Evolutionary conservation across 805 yeast genomes (phyloP).

Genomic region (Candida insectalens): DNA sequence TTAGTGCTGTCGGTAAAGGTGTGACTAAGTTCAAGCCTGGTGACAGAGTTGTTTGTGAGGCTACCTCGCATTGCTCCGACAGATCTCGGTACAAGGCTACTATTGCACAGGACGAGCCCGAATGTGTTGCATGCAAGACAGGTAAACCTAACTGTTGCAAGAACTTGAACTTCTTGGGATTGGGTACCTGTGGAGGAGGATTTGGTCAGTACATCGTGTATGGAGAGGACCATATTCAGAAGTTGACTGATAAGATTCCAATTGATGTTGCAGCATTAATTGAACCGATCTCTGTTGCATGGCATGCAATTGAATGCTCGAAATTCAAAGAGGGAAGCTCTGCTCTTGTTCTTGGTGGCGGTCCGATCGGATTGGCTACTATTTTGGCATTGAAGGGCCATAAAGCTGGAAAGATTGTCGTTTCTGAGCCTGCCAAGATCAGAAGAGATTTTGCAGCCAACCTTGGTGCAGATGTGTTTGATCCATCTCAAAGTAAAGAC

Average conservation of each 20-base stretch:
- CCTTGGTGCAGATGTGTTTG: slow-evolving; percentile 38
- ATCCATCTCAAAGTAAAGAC: slow-evolving; percentile 35
- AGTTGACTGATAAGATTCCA: slow-evolving; percentile 22
- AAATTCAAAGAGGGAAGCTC: slow-evolving; percentile 31
- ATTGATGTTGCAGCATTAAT: slow-evolving; percentile 36
- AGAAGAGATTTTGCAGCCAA: slow-evolving; percentile 50
- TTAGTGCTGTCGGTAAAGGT: slow-evolving; percentile 31
- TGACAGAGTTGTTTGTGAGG: slow-evolving; percentile 55
- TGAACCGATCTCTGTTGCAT: slow-evolving; percentile 51
- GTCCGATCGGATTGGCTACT: slow-evolving; percentile 55
- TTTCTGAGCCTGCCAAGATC: slow-evolving; percentile 50
- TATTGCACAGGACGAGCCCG: slow-evolving; percentile 16
- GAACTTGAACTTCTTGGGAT: slow-evolving; percentile 34
- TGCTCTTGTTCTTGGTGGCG: slow-evolving; percentile 50
- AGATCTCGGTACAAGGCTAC: slow-evolving; percentile 22
- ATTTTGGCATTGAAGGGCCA: slow-evolving; percentile 45
- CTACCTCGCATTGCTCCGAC: slow-evolving; percentile 42
- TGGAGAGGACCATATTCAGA: slow-evolving; percentile 25
- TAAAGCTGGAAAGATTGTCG: slow-evolving; percentile 39
- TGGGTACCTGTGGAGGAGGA: slow-evolving; percentile 42
- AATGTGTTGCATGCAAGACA: slow-evolving; percentile 33
- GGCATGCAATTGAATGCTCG: slow-evolving; percentile 47
- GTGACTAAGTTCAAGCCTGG: slow-evolving; percentile 38
- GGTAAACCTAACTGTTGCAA: slow-evolving; percentile 38
- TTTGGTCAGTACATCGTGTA: slow-evolving; percentile 31